Base-by-base conservation (phyloP, 441 rosid genomes). In the Jatropha podagrica region DNA sequence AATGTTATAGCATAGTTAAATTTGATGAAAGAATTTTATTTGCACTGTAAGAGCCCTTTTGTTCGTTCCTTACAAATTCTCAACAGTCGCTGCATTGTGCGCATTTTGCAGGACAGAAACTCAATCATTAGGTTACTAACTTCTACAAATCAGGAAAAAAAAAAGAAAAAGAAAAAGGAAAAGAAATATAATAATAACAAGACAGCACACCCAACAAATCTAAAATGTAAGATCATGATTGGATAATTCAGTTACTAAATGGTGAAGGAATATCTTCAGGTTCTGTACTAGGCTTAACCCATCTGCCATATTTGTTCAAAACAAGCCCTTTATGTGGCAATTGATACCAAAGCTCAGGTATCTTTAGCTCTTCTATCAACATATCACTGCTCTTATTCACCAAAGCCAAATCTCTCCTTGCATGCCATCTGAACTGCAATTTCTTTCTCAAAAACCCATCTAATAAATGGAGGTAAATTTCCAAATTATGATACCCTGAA, bases 341-440 rank as follows among this genome's bases (percentile, higher is more conserved):
- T 68, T 88, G 88, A 68, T 84, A 84, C 96, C 95, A 90, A 74
- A 56, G 88, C 61, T 79, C 86, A 0, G 93, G 97, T 65, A 94
- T 86, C 68, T 83, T 88, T 10, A 92, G 80, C 75, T 88, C 89
- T 63, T 89, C 92, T 26, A 86, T 71, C 79, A 94, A 54, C 92
- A 90, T 86, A 79, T 90, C 88, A 42, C 86, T 83, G 38, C 83
- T 49, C 82, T 91, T 94, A 68, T 89, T 92, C 80, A 89, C 95
- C 72, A 89, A 81, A 0, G 92, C 89, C 60, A 92, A 77, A 27
- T 88, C 98, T 77, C 97, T 91, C 78, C 88, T 83, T 0, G 95
- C 90, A 54, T 86, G 85, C 74, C 78, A 81, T 75, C 89, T 80
- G 65, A 86, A 92, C 73, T 83, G 86, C 0, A 88, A 73, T 37